Base-by-base conservation (phyloP, 139 green algal species). In the Edaphochlamys debaryana region DNA sequence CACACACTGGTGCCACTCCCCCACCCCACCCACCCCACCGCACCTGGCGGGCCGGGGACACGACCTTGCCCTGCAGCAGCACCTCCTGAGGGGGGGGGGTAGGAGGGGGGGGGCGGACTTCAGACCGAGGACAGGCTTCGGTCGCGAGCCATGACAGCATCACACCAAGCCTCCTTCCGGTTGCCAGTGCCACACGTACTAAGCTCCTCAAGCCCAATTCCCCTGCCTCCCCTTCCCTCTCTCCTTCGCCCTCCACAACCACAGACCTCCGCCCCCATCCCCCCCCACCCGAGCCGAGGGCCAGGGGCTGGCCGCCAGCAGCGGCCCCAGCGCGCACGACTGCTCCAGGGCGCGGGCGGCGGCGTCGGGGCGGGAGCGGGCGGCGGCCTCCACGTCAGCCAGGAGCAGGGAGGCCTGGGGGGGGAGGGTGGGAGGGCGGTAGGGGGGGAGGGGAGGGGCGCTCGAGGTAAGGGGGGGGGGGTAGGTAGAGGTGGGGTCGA, bases 11-110 rank as follows among this genome's bases (percentile, higher is more conserved):
- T n/a, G n/a, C n/a, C n/a, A n/a, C n/a, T n/a, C n/a, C n/a, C n/a
- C n/a, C n/a, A n/a, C n/a, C n/a, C n/a, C n/a, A n/a, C n/a, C n/a
- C n/a, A n/a, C n/a, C n/a, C n/a, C n/a, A n/a, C n/a, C n/a, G n/a
- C n/a, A n/a, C 67, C 11, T 66, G 62, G 7, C 73, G 70, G 4
- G 84, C 87, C 15, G 70, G 84, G 45, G 74, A 82, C 60, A 64
- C 60, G 15, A 81, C 64, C 63, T 80, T 80, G 52, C 37, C 40
- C 4, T 23, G 22, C 23, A 69, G 22, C 70, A 80, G 69, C 50
- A 67, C 67, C 15, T 85, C 67, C 67, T 85, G 67, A 3, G 30
- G 78, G 23, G 52, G 37, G 36, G 4, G 25, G 22, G 17, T 9
- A 29, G 27, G 36, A 20, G 63, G 7, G 38, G 15, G 41, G 23